phyloP scores from a whole-genome alignment of 2,329 filamentous ascomycete species.

The Diaporthe citri region DNA sequence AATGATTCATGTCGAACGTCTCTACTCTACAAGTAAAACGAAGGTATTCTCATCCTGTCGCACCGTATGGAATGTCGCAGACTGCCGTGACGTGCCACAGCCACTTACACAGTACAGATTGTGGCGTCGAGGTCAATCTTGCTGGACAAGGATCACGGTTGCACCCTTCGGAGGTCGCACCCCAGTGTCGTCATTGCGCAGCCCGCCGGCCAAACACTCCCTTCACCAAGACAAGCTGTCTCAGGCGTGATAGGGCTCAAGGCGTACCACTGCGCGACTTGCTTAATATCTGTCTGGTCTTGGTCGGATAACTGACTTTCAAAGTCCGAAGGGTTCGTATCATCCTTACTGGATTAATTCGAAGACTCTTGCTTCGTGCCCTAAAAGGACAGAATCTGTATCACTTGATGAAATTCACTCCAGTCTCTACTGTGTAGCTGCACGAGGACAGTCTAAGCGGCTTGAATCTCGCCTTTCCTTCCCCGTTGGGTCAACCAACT shows the following conservation, averaged over 20 bases:
- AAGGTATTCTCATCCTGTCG: neutral
- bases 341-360: neutral
- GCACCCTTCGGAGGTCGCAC: neutral
- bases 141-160: neutral
- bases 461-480: neutral
- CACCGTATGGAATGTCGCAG: neutral
- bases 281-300: neutral
- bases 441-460: neutral
- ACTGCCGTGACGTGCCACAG: neutral
- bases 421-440: neutral
- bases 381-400: neutral
- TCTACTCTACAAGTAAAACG: neutral
- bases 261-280: neutral
- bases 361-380: neutral
- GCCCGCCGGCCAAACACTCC: neutral
- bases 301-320: neutral
- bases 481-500: neutral
- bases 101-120: conserved; percentile 1
- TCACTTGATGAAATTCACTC: neutral
- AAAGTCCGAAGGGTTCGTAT: neutral
- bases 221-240: neutral
- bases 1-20: conserved; percentile 7
- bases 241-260: neutral
- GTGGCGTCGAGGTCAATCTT: conserved; percentile 11
- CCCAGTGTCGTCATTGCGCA: conserved; percentile 22